Conservation (phyloP, 148 eudicot genomes). For the Camellia granthamiana region DNA sequence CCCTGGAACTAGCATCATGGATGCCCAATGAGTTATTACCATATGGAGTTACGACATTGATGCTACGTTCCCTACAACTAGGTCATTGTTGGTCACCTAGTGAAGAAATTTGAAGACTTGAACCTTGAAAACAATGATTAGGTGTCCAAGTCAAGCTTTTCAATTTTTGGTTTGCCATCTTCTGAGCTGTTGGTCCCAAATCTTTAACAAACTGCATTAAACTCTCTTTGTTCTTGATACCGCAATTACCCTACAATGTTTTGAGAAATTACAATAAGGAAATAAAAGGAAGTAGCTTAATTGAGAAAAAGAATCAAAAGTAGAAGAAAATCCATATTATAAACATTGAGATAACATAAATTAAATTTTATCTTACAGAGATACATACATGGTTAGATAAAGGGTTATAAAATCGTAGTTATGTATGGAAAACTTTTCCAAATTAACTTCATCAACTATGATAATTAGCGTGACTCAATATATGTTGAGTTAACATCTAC, state of each 20-base stretch:
- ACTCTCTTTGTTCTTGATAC: slow-evolving; percentile 16
- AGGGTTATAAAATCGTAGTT: no score
- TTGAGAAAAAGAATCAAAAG: background rate
- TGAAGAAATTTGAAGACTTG: background rate
- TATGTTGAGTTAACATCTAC: no score
- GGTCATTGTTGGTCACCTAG: background rate
- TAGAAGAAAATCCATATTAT: background rate
- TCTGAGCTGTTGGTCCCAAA: slow-evolving; percentile 20
- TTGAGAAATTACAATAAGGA: background rate
- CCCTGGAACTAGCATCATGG: background rate
- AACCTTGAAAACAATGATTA: background rate
- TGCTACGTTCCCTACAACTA: background rate
- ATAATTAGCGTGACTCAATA: no score
- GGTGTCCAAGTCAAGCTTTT: background rate
- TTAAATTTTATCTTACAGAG: background rate
- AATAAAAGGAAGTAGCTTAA: background rate
- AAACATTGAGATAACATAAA: background rate
- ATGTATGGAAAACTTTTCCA: no score
- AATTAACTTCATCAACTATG: no score
- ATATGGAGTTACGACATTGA: background rate
- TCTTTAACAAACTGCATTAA: slow-evolving; percentile 12
- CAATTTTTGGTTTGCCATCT: slow-evolving; percentile 11
- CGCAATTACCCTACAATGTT: slow-evolving; percentile 10
- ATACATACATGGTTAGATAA: background rate
- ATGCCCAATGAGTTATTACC: background rate